These are phyloP conservation scores for Helicostylum pulchrum DNA, from an alignment of 192 early-diverging fungal species.

Conservation along the genomic window DNA sequence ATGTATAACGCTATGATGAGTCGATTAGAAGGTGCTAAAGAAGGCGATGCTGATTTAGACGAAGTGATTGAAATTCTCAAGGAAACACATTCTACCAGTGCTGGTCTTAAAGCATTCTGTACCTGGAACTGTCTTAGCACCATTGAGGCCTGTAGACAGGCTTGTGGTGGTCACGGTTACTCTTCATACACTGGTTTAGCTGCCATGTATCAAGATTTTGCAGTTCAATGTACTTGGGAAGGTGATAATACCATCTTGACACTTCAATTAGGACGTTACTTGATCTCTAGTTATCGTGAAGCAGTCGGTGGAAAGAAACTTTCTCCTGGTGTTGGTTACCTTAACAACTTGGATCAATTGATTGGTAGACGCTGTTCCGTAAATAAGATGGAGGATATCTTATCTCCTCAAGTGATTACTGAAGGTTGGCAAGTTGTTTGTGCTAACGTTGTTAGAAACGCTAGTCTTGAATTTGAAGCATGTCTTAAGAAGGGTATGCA, in stretches of 20 bases:
- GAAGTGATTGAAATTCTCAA: constrained; percentile 78
- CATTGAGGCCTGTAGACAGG: constrained; percentile 90
- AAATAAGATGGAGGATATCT: constrained; percentile 49
- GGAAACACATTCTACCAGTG: constrained; percentile 88
- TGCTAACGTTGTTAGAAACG: constrained; percentile 79
- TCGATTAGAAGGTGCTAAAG: constrained; percentile 62
- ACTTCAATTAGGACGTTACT: constrained; percentile 83
- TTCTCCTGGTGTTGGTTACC: constrained; percentile 73
- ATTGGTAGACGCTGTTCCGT: constrained; percentile 48
- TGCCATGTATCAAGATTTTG: constrained; percentile 82
- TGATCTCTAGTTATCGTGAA: constrained; percentile 69
- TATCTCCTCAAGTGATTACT: constrained; percentile 60
- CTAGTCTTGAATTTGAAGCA: constrained; percentile 74
- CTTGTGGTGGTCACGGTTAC: constrained; percentile 91
- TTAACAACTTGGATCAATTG: constrained; percentile 54
- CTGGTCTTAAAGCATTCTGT: constrained; percentile 91
- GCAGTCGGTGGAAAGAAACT: constrained; percentile 74
- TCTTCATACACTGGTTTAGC: constrained; percentile 89
- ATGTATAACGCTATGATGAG: constrained; percentile 80
- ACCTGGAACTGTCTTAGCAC: constrained; percentile 88
- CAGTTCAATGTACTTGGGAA: constrained; percentile 87
- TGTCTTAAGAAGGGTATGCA: constrained; percentile 60
- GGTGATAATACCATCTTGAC: constrained; percentile 92
- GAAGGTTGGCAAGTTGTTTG: constrained; percentile 81
- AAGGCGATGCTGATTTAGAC: constrained; percentile 55